Evolutionary conservation across 495 filamentous ascomycete genomes (phyloP).

Genomic region (Melanomma pulvis-pyrius): DNA sequence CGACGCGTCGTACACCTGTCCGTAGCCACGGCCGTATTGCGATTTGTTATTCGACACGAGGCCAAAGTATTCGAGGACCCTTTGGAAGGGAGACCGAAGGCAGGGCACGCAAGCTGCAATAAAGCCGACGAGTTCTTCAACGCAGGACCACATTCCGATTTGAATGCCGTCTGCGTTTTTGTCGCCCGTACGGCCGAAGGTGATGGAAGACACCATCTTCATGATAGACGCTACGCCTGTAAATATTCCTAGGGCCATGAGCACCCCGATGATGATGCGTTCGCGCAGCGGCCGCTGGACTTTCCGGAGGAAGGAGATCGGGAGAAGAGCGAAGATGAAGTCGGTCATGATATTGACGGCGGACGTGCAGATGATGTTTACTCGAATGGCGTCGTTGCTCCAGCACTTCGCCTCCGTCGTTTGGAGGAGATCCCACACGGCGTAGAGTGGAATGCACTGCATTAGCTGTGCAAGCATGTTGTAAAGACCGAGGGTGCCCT

Average conservation of each 20-base stretch:
- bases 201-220: slow-evolving; percentile 14
- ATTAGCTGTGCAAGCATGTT: slow-evolving; percentile 31
- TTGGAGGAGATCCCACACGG: slow-evolving; percentile 38
- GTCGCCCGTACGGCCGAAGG: slow-evolving; percentile 8
- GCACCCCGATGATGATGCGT: slow-evolving; percentile 38
- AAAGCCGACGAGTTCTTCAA: slow-evolving; percentile 20
- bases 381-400: slow-evolving; percentile 20
- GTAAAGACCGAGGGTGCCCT: slow-evolving; percentile 24
- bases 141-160: slow-evolving; percentile 20
- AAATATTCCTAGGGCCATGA: slow-evolving; percentile 45
- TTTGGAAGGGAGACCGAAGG: slow-evolving; percentile 19
- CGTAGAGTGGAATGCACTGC: slow-evolving; percentile 40
- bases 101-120: slow-evolving; percentile 20
- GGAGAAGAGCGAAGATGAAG: slow-evolving; percentile 41
- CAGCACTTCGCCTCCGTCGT: slow-evolving; percentile 35
- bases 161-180: slow-evolving; percentile 6
- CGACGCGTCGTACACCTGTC: slow-evolving; percentile 17
- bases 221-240: slow-evolving; percentile 40
- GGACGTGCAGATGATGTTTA: slow-evolving; percentile 32
- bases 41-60: slow-evolving; percentile 4
- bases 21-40: slow-evolving; percentile 9
- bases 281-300: slow-evolving; percentile 42
- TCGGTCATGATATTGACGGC: slow-evolving; percentile 42
- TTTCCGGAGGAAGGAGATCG: slow-evolving; percentile 44
- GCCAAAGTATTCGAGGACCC: slow-evolving; percentile 10